Percentiles rank a stretch among this genome's conserved stretches.
phyloP scores from a whole-genome alignment of 257 asterid genomes.

The Ehretia macrophylla region DNA sequence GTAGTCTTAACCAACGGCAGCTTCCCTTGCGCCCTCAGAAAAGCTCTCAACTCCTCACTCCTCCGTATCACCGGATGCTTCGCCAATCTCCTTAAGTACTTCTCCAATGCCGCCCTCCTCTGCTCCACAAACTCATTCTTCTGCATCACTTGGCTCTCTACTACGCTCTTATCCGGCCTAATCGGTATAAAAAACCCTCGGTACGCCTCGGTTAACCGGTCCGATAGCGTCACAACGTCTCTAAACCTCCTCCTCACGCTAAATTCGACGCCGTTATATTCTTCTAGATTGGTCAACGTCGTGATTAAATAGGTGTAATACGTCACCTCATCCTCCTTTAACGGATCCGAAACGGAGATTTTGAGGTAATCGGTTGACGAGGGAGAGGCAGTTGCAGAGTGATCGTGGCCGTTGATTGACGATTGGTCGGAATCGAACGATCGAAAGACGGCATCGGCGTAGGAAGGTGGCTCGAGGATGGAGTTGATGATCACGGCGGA shows the following conservation, averaged over 20 bases:
- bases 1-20: constrained; percentile 45
- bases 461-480: constrained; percentile 98
- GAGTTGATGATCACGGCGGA: constrained; percentile 36
- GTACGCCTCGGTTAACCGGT: constrained; percentile 62
- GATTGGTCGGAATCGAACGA: constrained; percentile 55
- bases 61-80: constrained; percentile 58
- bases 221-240: constrained; percentile 75
- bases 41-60: constrained; percentile 74
- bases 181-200: constrained; percentile 81
- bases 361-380: constrained; percentile 38
- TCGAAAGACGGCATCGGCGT: constrained; percentile 85
- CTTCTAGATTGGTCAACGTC: constrained; percentile 68
- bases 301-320: constrained; percentile 72
- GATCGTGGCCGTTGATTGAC: constrained; percentile 45
- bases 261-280: constrained; percentile 59
- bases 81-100: constrained; percentile 67
- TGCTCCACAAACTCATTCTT: constrained; percentile 80
- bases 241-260: constrained; percentile 88
- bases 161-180: constrained; percentile 92
- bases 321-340: constrained; percentile 64
- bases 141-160: constrained; percentile 96
- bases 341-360: constrained; percentile 82
- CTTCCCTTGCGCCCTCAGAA: constrained; percentile 48
- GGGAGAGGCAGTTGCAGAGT: constrained; percentile 27
- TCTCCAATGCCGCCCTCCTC: constrained; percentile 82